These are phyloP conservation scores for Botrytis elliptica DNA, from an alignment of 2,329 filamentous ascomycete species.

Conservation along the genomic window DNA sequence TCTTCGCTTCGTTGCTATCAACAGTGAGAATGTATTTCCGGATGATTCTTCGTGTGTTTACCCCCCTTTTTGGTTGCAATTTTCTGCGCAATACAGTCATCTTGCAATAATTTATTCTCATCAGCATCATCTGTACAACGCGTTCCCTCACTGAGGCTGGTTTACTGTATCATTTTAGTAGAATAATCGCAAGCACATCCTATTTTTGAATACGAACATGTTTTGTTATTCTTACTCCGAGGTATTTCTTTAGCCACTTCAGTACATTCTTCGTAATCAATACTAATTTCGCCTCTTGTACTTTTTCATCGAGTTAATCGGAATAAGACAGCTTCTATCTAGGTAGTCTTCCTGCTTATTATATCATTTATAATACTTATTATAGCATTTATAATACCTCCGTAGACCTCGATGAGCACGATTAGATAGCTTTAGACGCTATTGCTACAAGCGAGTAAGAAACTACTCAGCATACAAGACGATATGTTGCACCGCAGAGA, in stretches of 20 bases:
- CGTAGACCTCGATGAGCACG: background rate
- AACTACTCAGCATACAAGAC: background rate
- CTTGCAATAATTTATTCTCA: background rate
- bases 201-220: background rate
- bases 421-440: background rate
- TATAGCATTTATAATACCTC: background rate
- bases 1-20: background rate
- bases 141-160: background rate
- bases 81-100: background rate
- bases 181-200: background rate
- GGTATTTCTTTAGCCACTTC: background rate
- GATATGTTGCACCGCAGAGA: background rate
- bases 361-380: background rate
- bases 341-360: background rate
- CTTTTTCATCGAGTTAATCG: too few relatives aligned
- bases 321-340: background rate
- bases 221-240: background rate
- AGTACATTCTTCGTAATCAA: background rate
- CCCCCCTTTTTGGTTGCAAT: background rate
- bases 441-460: background rate
- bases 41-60: background rate
- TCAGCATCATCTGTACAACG: background rate
- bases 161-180: background rate
- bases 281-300: too few relatives aligned
- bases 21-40: background rate